Evolutionary conservation across 495 filamentous ascomycete genomes (phyloP).

Genomic region (Hyaloscypha variabilis): DNA sequence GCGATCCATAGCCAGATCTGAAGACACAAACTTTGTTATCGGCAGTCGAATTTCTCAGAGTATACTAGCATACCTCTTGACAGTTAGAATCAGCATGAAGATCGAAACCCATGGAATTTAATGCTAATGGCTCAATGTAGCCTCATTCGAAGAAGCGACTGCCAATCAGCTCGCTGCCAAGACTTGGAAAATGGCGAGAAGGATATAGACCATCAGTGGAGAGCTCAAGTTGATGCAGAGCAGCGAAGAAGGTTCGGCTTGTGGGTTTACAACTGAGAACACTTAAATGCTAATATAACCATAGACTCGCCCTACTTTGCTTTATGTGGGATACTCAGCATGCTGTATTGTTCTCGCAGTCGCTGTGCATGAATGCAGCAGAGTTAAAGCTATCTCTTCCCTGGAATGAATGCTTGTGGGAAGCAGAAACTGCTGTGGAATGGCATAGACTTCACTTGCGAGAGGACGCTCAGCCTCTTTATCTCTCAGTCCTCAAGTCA

Average conservation of each 20-base stretch:
- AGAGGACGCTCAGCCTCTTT: conserved; percentile 36
- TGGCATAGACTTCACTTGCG: conserved; percentile 44
- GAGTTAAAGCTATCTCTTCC: conserved; percentile 54
- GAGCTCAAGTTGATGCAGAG: conserved; percentile 50
- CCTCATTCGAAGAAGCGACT: conserved; percentile 56
- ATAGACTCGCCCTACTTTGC: conserved; percentile 51
- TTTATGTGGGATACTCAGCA: conserved; percentile 65
- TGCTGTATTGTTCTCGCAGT: conserved; percentile 58
- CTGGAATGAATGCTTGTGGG: conserved; percentile 50
- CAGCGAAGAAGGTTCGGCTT: conserved; percentile 50
- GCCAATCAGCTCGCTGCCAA: conserved; percentile 44
- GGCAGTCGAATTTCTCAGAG: too few relatives aligned
- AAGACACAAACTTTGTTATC: too few relatives aligned
- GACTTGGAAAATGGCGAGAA: conserved; percentile 27
- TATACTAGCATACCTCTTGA: not conserved
- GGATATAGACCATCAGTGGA: conserved; percentile 46
- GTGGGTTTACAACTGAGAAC: not conserved
- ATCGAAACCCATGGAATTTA: not conserved
- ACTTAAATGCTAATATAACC: conserved; percentile 9
- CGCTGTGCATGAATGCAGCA: conserved; percentile 60
- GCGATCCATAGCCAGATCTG: not conserved
- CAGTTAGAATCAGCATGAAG: not conserved
- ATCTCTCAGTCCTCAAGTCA: conserved; percentile 51
- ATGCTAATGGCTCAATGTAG: conserved; percentile 8
- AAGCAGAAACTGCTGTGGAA: conserved; percentile 48